A percentile compares a stretch with the other conserved stretches of the same genome.
phyloP scores from a whole-genome alignment of 768 basidiomycete genomes.

The Baorangia bicolor region DNA sequence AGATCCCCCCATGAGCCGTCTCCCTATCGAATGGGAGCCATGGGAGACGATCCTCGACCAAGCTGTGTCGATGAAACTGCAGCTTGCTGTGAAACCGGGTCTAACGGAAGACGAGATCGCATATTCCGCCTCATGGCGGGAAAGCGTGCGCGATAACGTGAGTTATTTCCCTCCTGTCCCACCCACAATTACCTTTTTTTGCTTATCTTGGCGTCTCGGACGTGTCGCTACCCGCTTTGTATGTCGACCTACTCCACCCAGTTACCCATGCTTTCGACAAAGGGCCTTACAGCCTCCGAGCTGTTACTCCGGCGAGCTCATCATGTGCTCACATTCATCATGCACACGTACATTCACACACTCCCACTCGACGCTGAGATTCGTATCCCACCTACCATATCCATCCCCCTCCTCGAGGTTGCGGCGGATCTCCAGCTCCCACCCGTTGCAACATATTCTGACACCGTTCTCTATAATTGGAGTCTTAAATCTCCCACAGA shows the following conservation, averaged over 20 bases:
- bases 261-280: constrained; percentile 54
- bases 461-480: constrained; percentile 92
- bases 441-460: constrained; percentile 87
- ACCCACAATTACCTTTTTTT: neutral
- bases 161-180: constrained; percentile 4
- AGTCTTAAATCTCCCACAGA: constrained; percentile 31
- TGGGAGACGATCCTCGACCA: constrained; percentile 69
- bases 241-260: constrained; percentile 23
- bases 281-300: constrained; percentile 48
- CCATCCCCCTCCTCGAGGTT: constrained; percentile 74
- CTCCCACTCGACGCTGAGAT: constrained; percentile 50
- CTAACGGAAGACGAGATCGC: constrained; percentile 37
- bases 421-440: constrained; percentile 74
- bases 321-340: constrained; percentile 70
- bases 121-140: constrained; percentile 54
- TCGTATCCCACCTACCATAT: constrained; percentile 65
- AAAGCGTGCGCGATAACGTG: constrained; percentile 44
- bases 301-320: constrained; percentile 68
- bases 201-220: neutral
- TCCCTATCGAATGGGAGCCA: constrained; percentile 60
- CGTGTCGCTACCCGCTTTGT: neutral
- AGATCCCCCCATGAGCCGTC: constrained; percentile 59
- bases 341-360: constrained; percentile 73
- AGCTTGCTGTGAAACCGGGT: constrained; percentile 50
- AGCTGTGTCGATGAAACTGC: constrained; percentile 49